Conservation (phyloP, 2,329 filamentous ascomycete species). For the Verticillium isaacii region DNA sequence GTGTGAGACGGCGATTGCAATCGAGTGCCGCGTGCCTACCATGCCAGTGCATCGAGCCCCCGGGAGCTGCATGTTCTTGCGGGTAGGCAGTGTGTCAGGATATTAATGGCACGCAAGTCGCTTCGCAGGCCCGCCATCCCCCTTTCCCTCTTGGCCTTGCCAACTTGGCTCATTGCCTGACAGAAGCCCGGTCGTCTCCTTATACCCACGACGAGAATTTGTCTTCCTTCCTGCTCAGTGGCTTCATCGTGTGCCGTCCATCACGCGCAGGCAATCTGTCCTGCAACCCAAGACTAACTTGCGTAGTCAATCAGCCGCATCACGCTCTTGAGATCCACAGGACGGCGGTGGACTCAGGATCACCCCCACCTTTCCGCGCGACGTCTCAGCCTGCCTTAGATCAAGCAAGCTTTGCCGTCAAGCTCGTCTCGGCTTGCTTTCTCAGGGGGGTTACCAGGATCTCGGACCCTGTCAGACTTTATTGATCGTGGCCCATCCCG, state of each 20-base stretch:
- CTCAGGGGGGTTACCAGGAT: background rate
- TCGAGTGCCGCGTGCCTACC: background rate
- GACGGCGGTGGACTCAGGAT: background rate
- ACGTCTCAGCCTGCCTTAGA: background rate
- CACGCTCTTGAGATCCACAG: background rate
- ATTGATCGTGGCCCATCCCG: background rate
- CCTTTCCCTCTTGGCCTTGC: background rate
- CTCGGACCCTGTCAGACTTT: background rate
- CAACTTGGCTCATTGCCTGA: background rate
- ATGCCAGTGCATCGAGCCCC: background rate
- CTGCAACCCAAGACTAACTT: background rate
- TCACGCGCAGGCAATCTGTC: background rate
- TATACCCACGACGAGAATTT: too few relatives aligned
- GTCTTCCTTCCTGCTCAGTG: background rate
- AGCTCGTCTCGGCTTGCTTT: background rate
- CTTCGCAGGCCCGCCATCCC: background rate
- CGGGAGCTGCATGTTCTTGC: background rate
- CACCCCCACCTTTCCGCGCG: background rate
- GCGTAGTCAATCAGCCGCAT: background rate
- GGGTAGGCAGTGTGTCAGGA: background rate
- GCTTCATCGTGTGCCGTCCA: too few relatives aligned
- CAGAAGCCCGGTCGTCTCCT: too few relatives aligned
- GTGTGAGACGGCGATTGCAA: background rate
- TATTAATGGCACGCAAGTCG: background rate
- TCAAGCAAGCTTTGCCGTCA: background rate